Conservation (phyloP, 2,329 filamentous ascomycete species). For the Verticillium nonalfalfae region DNA sequence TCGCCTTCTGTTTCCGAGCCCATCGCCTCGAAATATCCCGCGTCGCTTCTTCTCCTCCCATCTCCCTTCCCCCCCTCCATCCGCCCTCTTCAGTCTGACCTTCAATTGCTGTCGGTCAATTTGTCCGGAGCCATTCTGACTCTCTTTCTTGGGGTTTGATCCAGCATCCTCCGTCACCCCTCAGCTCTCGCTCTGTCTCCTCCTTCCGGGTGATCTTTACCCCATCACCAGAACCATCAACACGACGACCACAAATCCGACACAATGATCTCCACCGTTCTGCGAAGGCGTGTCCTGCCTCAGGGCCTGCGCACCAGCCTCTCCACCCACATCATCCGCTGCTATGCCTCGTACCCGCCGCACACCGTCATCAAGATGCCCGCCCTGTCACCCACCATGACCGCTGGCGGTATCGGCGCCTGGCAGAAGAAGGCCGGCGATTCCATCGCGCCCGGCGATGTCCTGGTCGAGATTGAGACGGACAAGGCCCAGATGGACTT, state of each 20-base stretch:
- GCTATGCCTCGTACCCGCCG: conserved; percentile 80
- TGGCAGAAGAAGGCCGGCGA: conserved; percentile 99
- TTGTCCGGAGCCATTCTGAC: neutral
- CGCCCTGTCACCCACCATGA: conserved; percentile 96
- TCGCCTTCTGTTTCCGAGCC: neutral
- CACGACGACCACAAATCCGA: neutral
- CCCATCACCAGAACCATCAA: too few relatives aligned
- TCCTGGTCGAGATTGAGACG: conserved; percentile 96
- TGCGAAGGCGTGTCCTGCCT: conserved; percentile 56
- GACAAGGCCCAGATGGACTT: conserved; percentile 99
- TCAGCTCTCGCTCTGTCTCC: conserved; percentile 8
- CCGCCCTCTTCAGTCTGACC: neutral
- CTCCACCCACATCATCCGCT: conserved; percentile 51
- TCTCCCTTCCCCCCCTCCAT: conserved; percentile 13
- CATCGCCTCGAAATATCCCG: conserved; percentile 21
- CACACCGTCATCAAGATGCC: conserved; percentile 98
- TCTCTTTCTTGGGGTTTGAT: neutral
- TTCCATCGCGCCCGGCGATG: conserved; percentile 80
- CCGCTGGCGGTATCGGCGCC: conserved; percentile 86
- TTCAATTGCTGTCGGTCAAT: conserved; percentile 5
- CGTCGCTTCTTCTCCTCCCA: conserved; percentile 13
- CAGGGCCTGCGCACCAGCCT: conserved; percentile 44
- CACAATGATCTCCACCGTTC: conserved; percentile 57
- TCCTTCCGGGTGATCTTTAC: conserved; percentile 5
- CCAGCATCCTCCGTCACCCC: neutral